Base-by-base conservation (phyloP, 805 yeast genomes). In the Suhomyces sp. region DNA sequence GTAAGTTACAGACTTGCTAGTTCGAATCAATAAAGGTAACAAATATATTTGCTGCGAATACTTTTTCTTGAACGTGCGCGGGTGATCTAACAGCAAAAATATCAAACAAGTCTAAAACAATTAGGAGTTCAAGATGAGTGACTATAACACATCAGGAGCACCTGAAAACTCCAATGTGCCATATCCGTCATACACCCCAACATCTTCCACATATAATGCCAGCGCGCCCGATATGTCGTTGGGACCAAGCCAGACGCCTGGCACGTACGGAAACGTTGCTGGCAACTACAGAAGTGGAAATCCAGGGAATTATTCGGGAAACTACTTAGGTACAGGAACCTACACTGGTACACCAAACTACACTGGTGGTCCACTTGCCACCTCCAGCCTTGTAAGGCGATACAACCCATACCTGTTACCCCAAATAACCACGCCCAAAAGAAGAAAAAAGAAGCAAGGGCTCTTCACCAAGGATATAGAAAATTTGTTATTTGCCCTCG, bases 401-500 rank as follows among this genome's bases (percentile, higher is more conserved):
- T 41, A 41, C 44, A 41, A 27, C 15, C 47, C 47, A 12, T 48
- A 48, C 46, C 48, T 21, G 48, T 19, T 48, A 2, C 55, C 55
- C 13, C 50, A 48, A n/a, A 35, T 51, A 2, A 46, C 54, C 2
- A 46, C 45, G 21, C 44, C 49, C 37, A 56, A 56, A 44, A 59
- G 55, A 43, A 57, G 67, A 29, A 60, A 71, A 49, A 60, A 67
- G 51, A 66, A 68, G 45, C 76, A 71, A 49, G 65, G 73, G 40
- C 64, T 72, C 24, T 75, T 75, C 60, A 62, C 69, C 27, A 72
- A 68, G 37, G 79, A 75, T 54, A 72, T 75, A 24, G 79, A 75
- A 48, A 71, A 68, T 49, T 61, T 75, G 19, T 61, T 75, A 10
- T 75, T 66, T 49, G 67, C 78, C 4, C 56, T 75, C 47, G 79